These are phyloP conservation scores for Wickerhamomyces kurtzmanii DNA, from an alignment of 805 yeast species.

Conservation along the genomic window DNA sequence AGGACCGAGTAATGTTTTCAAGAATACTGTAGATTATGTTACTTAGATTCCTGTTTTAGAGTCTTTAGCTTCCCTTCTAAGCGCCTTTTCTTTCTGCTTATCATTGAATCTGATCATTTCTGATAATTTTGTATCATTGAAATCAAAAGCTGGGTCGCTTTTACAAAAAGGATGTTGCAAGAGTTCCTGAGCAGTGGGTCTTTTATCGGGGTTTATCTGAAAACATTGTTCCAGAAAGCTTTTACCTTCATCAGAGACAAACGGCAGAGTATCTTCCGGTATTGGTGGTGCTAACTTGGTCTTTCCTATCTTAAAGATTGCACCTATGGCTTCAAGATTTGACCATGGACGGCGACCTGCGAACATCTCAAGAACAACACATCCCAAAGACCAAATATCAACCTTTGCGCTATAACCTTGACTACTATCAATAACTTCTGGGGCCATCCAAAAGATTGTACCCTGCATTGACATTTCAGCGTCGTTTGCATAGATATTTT, in stretches of 20 bases:
- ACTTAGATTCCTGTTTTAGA: too few species aligned
- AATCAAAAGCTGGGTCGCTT: constrained; percentile 32
- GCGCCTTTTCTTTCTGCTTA: too few species aligned
- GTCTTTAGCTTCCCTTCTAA: too few species aligned
- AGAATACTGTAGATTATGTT: too few species aligned
- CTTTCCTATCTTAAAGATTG: constrained; percentile 82
- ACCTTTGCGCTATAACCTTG: constrained; percentile 97
- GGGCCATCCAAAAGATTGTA: constrained; percentile 99
- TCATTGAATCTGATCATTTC: constrained; percentile 37
- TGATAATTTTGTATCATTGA: constrained; percentile 45
- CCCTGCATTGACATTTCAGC: constrained; percentile 99
- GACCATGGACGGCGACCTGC: constrained; percentile 98
- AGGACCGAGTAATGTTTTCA: too few species aligned
- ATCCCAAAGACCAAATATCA: constrained; percentile 97
- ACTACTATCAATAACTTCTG: constrained; percentile 88
- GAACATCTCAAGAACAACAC: constrained; percentile 95
- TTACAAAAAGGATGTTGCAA: constrained; percentile 43
- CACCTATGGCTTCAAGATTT: constrained; percentile 88
- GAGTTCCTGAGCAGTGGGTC: constrained; percentile 79
- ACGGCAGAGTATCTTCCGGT: constrained; percentile 72
- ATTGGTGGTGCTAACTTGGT: constrained; percentile 91
- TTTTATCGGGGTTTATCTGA: constrained; percentile 59
- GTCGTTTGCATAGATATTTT: constrained; percentile 80
- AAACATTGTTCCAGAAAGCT: constrained; percentile 73
- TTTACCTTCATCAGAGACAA: constrained; percentile 55